Base-by-base conservation (phyloP, 1,284 basidiomycete species). In the Ustilago esculenta region DNA sequence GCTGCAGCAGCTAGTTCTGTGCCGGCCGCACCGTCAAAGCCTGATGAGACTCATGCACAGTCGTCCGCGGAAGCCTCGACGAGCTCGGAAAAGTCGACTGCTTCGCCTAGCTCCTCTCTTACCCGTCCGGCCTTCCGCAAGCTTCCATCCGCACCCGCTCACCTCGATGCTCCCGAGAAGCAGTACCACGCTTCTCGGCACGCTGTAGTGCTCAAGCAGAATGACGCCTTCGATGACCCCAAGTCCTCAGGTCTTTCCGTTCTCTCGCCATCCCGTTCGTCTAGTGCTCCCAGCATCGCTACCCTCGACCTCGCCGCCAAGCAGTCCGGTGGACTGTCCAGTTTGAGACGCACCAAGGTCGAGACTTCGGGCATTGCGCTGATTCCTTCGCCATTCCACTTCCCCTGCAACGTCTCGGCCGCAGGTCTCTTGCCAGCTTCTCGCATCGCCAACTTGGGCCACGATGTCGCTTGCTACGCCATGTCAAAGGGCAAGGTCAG, bases 401-500 rank as follows among this genome's bases (percentile, higher is more conserved):
- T 59, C 49, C 37, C 49, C 11, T 51, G 44, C 56, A 44, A 25
- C 23, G 52, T 53, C n/a, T 48, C 54, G 4, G 48, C 50, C 5
- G 50, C 47, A 1, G 50, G 55, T 18, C 37, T 55, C 20, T 34
- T 55, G 8, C 50, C 53, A 4, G 55, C 52, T n/a, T 49, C 44
- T 6, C 54, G 63, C 40, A 29, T 59, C 36, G 56, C 51, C 49
- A 53, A 46, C n/a, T 20, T 68, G 2, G 46, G 58, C 24, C 42
- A 44, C 32, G 18, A 53, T 14, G 56, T 59, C 5, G 59, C 53
- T 2, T 55, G 52, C 42, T 72, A 72, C 41, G 34, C 51, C 33
- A 72, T 68, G 64, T 50, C 48, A 21, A 72, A 72, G 45, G 64
- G 64, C 46, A 67, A 59, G 27, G 18, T 61, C 21, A 60, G 69